phyloP scores from a whole-genome alignment of 1,284 basidiomycete species.

The Trametes hirsuta region DNA sequence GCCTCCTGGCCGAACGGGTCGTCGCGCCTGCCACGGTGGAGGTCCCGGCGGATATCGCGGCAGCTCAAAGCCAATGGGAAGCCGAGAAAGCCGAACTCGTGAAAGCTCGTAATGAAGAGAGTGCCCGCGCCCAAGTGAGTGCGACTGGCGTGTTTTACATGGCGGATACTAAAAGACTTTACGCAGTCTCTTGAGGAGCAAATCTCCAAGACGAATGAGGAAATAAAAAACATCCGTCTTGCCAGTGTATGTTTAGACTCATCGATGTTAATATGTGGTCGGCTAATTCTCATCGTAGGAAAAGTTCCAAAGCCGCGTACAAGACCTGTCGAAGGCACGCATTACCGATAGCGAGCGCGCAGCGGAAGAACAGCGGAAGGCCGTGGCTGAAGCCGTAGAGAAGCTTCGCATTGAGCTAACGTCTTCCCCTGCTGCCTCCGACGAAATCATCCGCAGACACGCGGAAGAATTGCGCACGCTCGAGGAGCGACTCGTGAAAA shows the following conservation, averaged over 20 bases:
- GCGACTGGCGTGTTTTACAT: not conserved
- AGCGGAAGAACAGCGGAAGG: conserved; percentile 50
- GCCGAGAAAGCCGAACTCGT: conserved; percentile 58
- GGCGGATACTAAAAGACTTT: not conserved
- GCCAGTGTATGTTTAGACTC: conserved; percentile 36
- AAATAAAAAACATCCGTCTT: conserved; percentile 45
- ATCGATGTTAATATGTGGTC: not conserved
- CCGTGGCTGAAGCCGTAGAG: conserved; percentile 56
- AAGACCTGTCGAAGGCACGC: conserved; percentile 41
- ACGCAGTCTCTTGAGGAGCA: conserved; percentile 49
- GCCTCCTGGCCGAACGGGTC: conserved; percentile 61
- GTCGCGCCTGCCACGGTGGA: conserved; percentile 39
- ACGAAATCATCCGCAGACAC: conserved; percentile 53
- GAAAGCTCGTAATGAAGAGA: conserved; percentile 62
- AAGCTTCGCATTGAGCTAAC: conserved; percentile 53
- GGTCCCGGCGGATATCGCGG: conserved; percentile 34
- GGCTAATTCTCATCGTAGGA: conserved; percentile 36
- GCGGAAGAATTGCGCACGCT: conserved; percentile 59
- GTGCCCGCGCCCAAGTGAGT: conserved; percentile 56
- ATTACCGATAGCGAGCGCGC: conserved; percentile 44
- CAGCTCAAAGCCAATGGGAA: conserved; percentile 50
- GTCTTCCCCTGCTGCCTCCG: conserved; percentile 31
- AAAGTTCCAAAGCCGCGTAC: conserved; percentile 46
- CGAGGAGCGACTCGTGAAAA: conserved; percentile 51
- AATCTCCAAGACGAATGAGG: conserved; percentile 49